Evolutionary conservation across 75 land plant genomes (phyloP), one percentile per base, ranked within the genome.

Genomic region (Picea sitchensis): DNA sequence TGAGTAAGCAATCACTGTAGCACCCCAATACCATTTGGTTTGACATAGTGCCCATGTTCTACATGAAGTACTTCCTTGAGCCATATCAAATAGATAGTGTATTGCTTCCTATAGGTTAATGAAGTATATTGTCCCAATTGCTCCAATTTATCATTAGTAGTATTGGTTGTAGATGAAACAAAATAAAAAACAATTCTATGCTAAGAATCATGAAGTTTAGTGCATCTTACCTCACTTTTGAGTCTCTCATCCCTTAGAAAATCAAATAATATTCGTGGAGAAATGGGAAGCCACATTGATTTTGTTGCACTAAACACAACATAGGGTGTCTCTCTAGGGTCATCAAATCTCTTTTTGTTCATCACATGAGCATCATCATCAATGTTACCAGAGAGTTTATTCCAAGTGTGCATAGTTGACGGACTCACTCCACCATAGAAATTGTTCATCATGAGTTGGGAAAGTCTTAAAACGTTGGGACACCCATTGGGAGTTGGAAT

Each of bases 31-130:
- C 26, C 26, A 26, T 26, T 26, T 26, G 14, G 60, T 59, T 26
- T 26, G 26, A 93, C 95, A 60, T 87, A 87, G 85, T 91, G 91
- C 79, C 93, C 95, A 7, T 81, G 90, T 65, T 93, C 86, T 58
- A 26, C 26, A 26, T 26, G 26, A 26, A 26, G 26, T 26, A 26
- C 26, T 26, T 26, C 26, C 26, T 26, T 26, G 26, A 26, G 26
- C 26, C 26, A 26, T 26, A 26, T 26, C 26, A 26, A 26, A 26
- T 26, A 26, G 26, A 26, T 26, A 26, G 26, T 26, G 26, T 26
- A 26, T 26, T 26, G 26, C 26, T 26, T 26, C 26, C 26, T 26
- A 26, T 26, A 26, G 26, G 26, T 26, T 26, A 26, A 26, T 26
- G 26, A 26, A 26, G 26, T 26, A 26, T 26, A 26, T 26, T 91